A percentile compares a stretch with the other conserved stretches of the same genome.
These are phyloP conservation scores for Fraxinus angustifolia DNA, from an alignment of 305 asterid species.

Conservation along the genomic window DNA sequence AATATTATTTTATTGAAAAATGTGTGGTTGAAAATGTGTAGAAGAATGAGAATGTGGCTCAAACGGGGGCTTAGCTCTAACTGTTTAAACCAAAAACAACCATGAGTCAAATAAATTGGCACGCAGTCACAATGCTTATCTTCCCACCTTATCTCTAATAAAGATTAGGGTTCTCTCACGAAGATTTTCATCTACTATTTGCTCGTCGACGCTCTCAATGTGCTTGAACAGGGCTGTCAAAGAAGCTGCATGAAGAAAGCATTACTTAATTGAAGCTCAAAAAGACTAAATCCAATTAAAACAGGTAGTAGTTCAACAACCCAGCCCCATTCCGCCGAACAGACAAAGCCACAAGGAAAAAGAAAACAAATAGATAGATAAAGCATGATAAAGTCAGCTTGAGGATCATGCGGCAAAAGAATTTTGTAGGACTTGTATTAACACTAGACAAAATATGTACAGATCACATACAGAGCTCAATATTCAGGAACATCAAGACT, in stretches of 20 bases:
- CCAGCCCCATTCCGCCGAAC: not conserved
- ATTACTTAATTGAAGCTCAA: slow-evolving; percentile 18
- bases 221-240: slow-evolving; percentile 92
- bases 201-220: slow-evolving; percentile 86
- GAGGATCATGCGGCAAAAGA: slow-evolving; percentile 1
- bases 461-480: not conserved
- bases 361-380: not conserved
- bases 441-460: not conserved
- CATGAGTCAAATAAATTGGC: slow-evolving; percentile 10
- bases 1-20: no score
- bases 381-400: not conserved
- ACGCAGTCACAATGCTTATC: slow-evolving; percentile 17
- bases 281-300: slow-evolving; percentile 11
- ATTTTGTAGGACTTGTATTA: not conserved
- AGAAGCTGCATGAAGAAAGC: slow-evolving; percentile 56
- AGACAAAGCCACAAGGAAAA: not conserved
- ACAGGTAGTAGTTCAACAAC: not conserved
- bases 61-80: not conserved
- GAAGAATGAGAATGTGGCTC: no score
- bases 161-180: slow-evolving; percentile 86
- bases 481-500: slow-evolving; percentile 1
- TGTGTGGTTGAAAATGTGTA: no score
- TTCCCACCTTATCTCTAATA: slow-evolving; percentile 77
- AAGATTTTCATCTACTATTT: slow-evolving; percentile 81
- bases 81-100: slow-evolving; percentile 10